Conservation (phyloP, 2,329 filamentous ascomycete genomes). For the Cladosporium cucumerinum region DNA sequence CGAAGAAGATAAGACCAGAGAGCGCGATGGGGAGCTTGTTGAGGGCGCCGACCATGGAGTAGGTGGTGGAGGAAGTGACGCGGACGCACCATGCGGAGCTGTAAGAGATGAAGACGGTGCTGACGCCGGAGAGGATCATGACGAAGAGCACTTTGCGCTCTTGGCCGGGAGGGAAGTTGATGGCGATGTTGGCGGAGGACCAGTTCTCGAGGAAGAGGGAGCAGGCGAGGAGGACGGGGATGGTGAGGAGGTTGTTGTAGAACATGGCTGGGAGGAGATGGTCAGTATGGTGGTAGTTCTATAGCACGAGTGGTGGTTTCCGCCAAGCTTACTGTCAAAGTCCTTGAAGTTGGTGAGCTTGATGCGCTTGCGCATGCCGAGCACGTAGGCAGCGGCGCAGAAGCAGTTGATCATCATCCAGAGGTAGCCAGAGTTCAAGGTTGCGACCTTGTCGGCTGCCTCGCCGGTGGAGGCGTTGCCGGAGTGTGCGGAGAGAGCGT, state of each 20-base stretch:
- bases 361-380: conserved; percentile 96
- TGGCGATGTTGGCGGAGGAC: conserved; percentile 76
- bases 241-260: conserved; percentile 98
- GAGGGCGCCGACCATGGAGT: conserved; percentile 95
- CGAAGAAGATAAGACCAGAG: conserved; percentile 90
- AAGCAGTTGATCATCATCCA: conserved; percentile 99
- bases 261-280: conserved; percentile 72
- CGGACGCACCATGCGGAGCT: conserved; percentile 98
- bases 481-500: conserved; percentile 63
- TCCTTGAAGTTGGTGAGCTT: conserved; percentile 99
- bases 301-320: not conserved
- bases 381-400: conserved; percentile 83
- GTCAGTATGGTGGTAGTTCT: conserved; percentile 11
- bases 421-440: conserved; percentile 88
- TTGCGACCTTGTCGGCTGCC: conserved; percentile 70
- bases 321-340: conserved; percentile 81
- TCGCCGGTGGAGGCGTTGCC: conserved; percentile 48
- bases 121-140: conserved; percentile 91
- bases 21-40: conserved; percentile 97
- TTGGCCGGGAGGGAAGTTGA: conserved; percentile 72
- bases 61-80: conserved; percentile 94
- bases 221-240: conserved; percentile 80
- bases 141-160: conserved; percentile 69
- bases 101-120: conserved; percentile 98
- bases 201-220: conserved; percentile 88